Evolutionary conservation across 805 yeast species (phyloP), one percentile per base, ranked within the genome.

Genomic region (Priceomyces medius): DNA sequence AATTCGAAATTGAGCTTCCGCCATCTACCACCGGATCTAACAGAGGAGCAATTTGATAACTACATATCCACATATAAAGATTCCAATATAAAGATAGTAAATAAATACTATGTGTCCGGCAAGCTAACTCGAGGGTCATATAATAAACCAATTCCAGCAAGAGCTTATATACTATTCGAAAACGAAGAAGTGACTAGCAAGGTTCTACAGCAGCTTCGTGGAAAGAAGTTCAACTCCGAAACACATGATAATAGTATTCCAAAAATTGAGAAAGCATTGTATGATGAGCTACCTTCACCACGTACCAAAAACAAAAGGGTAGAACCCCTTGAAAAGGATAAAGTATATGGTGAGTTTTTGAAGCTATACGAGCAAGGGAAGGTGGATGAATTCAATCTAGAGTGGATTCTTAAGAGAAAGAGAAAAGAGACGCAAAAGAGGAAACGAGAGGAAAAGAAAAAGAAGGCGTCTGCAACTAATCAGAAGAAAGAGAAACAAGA

Each of bases 81-180:
- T 8, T 40, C 50, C 14, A 35, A 13, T 35, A 46, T 28, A 42
- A 47, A 2, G 49, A 47, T 18, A 5, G 37, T 36, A 1, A 51
- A 54, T 1, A 47, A 45, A 21, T 73, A 74, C 49, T 76, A 70
- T 53, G 66, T 70, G 2, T 43, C 54, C 39, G 81, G 81, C 2
- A 49, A 55, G 13, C 64, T 64, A 39, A 58, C 76, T 34, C 54
- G 53, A 45, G 62, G 60, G 14, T 71, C 73, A 1, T 73, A 63
- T 44, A 71, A 70, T 31, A 46, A 50, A 10, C 73, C 76, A 0
- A 51, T 53, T 1, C 59, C 57, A 42, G 73, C 80, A 1, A 54
- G 78, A 43, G 68, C 72, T 9, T 76, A 71, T 51, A 46, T 73
- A 2, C 42, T 46, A 9, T 66, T 76, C 43, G 61, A 59, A 35